Conservation (phyloP, 2,329 filamentous ascomycete genomes). For the Colletotrichum camelliae region DNA sequence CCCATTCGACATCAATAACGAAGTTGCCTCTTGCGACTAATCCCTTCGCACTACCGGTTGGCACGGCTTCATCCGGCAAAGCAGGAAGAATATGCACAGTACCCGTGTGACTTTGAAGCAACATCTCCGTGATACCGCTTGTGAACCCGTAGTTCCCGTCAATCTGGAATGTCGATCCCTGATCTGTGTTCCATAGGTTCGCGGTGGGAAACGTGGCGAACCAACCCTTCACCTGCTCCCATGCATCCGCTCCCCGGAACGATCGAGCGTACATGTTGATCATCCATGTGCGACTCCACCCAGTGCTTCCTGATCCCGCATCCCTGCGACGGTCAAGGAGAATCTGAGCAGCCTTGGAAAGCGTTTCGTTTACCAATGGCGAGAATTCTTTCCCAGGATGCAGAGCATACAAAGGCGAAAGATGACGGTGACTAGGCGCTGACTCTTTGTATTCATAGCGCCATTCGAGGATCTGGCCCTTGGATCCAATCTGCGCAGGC, state of each 20-base stretch:
- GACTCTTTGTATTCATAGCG: slow-evolving; percentile 37
- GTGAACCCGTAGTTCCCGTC: slow-evolving; percentile 55
- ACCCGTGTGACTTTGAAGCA: slow-evolving; percentile 42
- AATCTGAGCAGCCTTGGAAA: slow-evolving; percentile 25
- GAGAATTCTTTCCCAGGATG: slow-evolving; percentile 36
- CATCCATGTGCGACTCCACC: neutral
- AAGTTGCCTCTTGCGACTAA: neutral
- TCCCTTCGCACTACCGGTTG: neutral
- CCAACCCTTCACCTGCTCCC: slow-evolving; percentile 38
- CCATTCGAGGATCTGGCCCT: slow-evolving; percentile 15
- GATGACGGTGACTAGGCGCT: slow-evolving; percentile 54
- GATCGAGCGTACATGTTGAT: slow-evolving; percentile 1
- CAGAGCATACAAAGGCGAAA: slow-evolving; percentile 54
- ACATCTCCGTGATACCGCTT: slow-evolving; percentile 47
- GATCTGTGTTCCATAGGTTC: slow-evolving; percentile 41
- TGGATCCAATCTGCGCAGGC: neutral
- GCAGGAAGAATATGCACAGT: slow-evolving; percentile 31
- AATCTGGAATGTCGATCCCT: slow-evolving; percentile 44
- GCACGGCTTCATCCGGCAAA: neutral
- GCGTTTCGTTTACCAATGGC: slow-evolving; percentile 30
- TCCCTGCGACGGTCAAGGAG: slow-evolving; percentile 7
- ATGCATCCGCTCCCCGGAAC: slow-evolving; percentile 27
- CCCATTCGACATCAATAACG: neutral
- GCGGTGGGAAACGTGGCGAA: slow-evolving; percentile 41
- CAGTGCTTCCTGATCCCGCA: slow-evolving; percentile 19